phyloP scores from a whole-genome alignment of 495 filamentous ascomycete genomes.

The Evansstolkia leycettana region DNA sequence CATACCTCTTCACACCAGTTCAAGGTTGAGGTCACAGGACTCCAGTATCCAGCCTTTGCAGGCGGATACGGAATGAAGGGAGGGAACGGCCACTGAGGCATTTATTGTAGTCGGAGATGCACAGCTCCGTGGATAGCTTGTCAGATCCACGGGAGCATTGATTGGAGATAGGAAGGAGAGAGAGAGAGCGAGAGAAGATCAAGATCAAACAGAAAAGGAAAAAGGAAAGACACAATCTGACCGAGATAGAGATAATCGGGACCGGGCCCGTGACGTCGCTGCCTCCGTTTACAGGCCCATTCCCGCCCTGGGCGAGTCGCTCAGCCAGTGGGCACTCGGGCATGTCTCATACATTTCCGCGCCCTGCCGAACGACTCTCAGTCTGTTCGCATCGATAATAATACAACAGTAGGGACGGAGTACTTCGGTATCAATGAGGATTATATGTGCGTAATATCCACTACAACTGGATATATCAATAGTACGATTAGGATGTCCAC shows the following conservation, averaged over 20 bases:
- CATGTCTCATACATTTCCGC: no score
- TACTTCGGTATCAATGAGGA: no score
- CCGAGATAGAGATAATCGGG: not conserved
- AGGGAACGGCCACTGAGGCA: slow-evolving; percentile 23
- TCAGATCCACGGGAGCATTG: not conserved
- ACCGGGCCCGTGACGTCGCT: no score
- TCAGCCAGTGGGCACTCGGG: no score
- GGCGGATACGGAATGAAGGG: slow-evolving; percentile 61
- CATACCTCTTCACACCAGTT: slow-evolving; percentile 91
- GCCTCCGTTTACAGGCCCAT: no score
- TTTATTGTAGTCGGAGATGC: slow-evolving; percentile 8
- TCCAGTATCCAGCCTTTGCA: slow-evolving; percentile 60
- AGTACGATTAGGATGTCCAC: no score
- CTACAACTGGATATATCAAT: no score
- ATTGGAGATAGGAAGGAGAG: not conserved
- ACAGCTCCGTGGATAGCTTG: not conserved
- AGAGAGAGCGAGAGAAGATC: not conserved
- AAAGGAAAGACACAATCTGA: slow-evolving; percentile 2
- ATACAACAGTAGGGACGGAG: no score
- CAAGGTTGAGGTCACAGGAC: slow-evolving; percentile 73
- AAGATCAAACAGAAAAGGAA: slow-evolving; percentile 1
- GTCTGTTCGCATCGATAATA: no score
- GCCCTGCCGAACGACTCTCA: no score
- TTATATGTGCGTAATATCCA: no score
- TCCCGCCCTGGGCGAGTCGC: no score